These are phyloP conservation scores for Boletus hoseneyae DNA, from an alignment of 1,284 basidiomycete species.

Conservation along the genomic window DNA sequence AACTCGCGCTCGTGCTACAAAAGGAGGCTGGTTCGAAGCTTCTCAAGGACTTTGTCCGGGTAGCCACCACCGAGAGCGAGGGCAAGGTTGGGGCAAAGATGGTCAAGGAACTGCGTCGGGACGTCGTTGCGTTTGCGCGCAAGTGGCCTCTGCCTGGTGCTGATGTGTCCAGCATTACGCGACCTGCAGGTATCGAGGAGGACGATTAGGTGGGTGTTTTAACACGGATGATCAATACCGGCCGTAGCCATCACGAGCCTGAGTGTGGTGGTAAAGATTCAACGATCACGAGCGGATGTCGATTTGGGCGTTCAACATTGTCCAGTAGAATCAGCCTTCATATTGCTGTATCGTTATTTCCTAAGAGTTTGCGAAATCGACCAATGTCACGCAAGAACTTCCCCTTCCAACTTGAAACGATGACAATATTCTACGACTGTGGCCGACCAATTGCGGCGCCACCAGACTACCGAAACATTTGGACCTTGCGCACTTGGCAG, in stretches of 20 bases:
- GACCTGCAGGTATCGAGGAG: slow-evolving; percentile 67
- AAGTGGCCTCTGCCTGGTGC: slow-evolving; percentile 94
- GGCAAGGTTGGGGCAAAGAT: slow-evolving; percentile 68
- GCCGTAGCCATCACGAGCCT: neutral
- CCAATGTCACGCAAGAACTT: too few species aligned
- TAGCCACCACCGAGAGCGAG: slow-evolving; percentile 69
- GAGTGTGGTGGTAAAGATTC: slow-evolving; percentile 24
- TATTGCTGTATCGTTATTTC: slow-evolving; percentile 8
- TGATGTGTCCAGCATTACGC: slow-evolving; percentile 59
- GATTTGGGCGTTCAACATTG: slow-evolving; percentile 32
- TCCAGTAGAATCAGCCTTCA: slow-evolving; percentile 12
- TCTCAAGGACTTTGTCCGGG: slow-evolving; percentile 93
- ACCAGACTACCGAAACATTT: too few species aligned
- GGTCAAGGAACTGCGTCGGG: slow-evolving; percentile 70
- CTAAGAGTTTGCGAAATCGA: too few species aligned
- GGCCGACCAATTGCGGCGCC: too few species aligned
- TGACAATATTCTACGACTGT: too few species aligned
- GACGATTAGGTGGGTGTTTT: slow-evolving; percentile 27
- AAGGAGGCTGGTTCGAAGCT: slow-evolving; percentile 95
- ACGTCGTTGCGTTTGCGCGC: slow-evolving; percentile 78
- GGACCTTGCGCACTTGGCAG: too few species aligned
- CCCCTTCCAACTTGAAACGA: too few species aligned
- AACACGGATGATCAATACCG: neutral
- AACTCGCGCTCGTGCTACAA: slow-evolving; percentile 84
- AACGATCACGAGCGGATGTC: slow-evolving; percentile 28